Conservation (phyloP, 1,284 basidiomycete species). For the Flammula alnicola region DNA sequence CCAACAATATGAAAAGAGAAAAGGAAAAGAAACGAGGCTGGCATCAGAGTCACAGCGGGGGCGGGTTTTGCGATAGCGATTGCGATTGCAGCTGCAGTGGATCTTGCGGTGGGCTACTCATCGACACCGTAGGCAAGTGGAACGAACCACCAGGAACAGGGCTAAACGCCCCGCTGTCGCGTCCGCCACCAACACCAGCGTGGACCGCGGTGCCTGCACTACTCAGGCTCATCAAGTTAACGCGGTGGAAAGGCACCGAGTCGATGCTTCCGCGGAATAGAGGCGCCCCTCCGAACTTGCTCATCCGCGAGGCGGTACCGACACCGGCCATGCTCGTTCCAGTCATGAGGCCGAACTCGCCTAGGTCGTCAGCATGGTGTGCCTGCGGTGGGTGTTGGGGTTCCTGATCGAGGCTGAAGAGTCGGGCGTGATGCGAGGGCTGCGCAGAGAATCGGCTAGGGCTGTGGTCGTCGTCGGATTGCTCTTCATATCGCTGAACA, state of each 20-base stretch:
- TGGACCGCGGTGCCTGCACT: conserved; percentile 1
- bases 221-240: conserved; percentile 15
- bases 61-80: no score
- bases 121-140: no score
- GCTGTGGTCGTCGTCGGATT: background rate
- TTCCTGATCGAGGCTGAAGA: conserved; percentile 2
- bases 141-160: no score
- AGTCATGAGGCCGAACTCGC: conserved; percentile 30
- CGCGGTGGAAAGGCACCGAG: conserved; percentile 14
- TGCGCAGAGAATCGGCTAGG: background rate
- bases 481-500: no score
- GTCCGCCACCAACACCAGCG: no score
- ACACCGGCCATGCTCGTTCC: conserved; percentile 45
- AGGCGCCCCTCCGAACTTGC: conserved; percentile 16
- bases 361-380: conserved; percentile 22
- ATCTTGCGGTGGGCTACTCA: no score
- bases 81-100: no score
- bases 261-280: conserved; percentile 4
- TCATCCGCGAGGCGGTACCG: conserved; percentile 40
- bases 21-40: no score
- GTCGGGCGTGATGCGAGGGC: conserved; percentile 3
- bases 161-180: no score
- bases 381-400: background rate
- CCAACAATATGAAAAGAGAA: no score
- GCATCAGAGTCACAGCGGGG: no score